Evolutionary conservation across 139 green algal species (phyloP).

Genomic region (Klebsormidium nitens): DNA sequence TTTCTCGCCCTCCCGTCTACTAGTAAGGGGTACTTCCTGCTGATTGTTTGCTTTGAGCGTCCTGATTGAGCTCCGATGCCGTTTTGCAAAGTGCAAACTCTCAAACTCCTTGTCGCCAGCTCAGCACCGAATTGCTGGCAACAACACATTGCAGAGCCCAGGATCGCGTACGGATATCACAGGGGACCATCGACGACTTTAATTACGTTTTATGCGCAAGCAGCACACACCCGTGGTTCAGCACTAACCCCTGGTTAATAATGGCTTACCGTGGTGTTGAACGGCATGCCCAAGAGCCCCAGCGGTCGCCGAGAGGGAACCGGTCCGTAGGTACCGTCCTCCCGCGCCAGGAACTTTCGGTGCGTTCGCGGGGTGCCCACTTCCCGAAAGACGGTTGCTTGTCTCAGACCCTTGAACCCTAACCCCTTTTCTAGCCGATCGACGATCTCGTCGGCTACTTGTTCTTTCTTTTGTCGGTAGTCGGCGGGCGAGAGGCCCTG

Average conservation of each 20-base stretch:
- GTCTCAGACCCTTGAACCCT: constrained; percentile 8
- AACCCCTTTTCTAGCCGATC: constrained; percentile 64
- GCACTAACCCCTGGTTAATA: neutral
- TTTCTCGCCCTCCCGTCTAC: too few species aligned
- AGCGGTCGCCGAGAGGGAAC: constrained; percentile 76
- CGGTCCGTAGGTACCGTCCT: constrained; percentile 88
- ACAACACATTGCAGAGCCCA: too few species aligned
- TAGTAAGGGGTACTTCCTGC: too few species aligned
- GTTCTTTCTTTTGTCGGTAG: constrained; percentile 74
- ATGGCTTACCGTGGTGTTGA: constrained; percentile 71
- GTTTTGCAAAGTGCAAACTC: too few species aligned
- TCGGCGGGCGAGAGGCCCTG: constrained; percentile 24
- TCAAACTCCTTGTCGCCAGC: too few species aligned
- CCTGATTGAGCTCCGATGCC: too few species aligned
- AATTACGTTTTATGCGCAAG: too few species aligned
- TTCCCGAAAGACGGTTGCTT: constrained; percentile 1
- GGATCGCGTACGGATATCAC: too few species aligned
- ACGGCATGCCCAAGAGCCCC: constrained; percentile 92
- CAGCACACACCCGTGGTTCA: too few species aligned
- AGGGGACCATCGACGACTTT: too few species aligned
- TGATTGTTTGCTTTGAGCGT: too few species aligned
- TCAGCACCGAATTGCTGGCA: too few species aligned
- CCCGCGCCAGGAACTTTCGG: constrained; percentile 76
- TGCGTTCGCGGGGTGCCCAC: constrained; percentile 88
- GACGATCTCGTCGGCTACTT: constrained; percentile 64